Conservation (phyloP, 2,329 filamentous ascomycete genomes). For the Plenodomus tracheiphilus region DNA sequence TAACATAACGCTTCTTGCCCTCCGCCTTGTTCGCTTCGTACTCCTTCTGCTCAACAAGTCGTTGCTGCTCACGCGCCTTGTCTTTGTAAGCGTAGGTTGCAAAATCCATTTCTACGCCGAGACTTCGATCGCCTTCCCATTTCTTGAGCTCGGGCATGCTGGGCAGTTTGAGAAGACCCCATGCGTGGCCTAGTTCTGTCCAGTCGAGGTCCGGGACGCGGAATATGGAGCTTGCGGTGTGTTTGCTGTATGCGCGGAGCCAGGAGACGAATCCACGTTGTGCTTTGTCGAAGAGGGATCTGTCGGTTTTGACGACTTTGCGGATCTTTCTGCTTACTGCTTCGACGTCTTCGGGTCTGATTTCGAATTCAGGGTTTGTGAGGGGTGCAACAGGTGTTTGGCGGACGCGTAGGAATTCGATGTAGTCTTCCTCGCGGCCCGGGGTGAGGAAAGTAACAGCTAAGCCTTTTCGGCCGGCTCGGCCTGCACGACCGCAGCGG, state of each 20-base stretch:
- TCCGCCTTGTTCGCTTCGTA: slow-evolving; percentile 17
- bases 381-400: slow-evolving; percentile 79
- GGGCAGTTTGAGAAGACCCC: slow-evolving; percentile 84
- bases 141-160: slow-evolving; percentile 82
- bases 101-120: slow-evolving; percentile 48
- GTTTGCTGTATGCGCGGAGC: slow-evolving; percentile 88
- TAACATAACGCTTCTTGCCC: slow-evolving; percentile 30
- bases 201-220: slow-evolving; percentile 80
- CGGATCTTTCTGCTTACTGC: slow-evolving; percentile 64
- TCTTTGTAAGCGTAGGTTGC: slow-evolving; percentile 50
- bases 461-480: slow-evolving; percentile 71
- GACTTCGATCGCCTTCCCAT: slow-evolving; percentile 49
- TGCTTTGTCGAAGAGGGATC: slow-evolving; percentile 80
- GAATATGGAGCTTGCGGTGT: slow-evolving; percentile 91
- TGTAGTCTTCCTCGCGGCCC: slow-evolving; percentile 84
- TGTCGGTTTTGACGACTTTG: slow-evolving; percentile 60
- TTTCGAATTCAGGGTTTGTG: slow-evolving; percentile 57
- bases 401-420: slow-evolving; percentile 81
- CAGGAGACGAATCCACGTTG: slow-evolving; percentile 92
- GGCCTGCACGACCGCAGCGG: slow-evolving; percentile 65
- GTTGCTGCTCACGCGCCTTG: slow-evolving; percentile 48
- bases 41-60: slow-evolving; percentile 40
- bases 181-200: slow-evolving; percentile 76
- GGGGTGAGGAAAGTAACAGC: slow-evolving; percentile 85
- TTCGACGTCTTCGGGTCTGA: slow-evolving; percentile 65